These are phyloP conservation scores for Calonectria pauciramosa DNA, from an alignment of 2,329 filamentous ascomycete genomes.

Conservation along the genomic window DNA sequence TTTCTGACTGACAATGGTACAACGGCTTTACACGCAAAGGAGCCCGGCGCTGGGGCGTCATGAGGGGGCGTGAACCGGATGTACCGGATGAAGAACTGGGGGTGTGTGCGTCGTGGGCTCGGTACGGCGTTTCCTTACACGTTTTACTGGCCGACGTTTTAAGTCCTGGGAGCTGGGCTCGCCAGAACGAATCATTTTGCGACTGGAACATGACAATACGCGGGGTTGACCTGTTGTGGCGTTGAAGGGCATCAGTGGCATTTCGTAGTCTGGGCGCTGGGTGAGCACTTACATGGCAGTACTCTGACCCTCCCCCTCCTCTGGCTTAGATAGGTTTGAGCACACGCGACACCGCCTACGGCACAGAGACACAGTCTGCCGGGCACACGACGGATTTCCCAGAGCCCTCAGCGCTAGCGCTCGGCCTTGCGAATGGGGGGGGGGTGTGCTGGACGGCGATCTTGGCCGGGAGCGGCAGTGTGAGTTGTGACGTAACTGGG, in stretches of 20 bases:
- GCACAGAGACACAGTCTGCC: neutral
- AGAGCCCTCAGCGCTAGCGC: neutral
- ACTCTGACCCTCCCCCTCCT: no score
- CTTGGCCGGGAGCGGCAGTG: neutral
- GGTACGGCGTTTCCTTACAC: neutral
- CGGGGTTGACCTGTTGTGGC: neutral
- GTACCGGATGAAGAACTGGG: slow-evolving; percentile 4
- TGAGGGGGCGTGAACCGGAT: slow-evolving; percentile 8
- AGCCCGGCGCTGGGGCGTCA: neutral
- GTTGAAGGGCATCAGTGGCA: neutral
- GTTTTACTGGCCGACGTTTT: neutral
- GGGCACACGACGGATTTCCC: neutral
- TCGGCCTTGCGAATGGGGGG: neutral
- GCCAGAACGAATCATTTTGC: neutral
- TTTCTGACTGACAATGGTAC: neutral
- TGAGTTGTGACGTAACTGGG: neutral
- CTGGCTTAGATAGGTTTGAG: neutral
- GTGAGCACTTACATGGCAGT: slow-evolving; percentile 1
- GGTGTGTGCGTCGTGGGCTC: neutral
- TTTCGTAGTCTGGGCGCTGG: neutral
- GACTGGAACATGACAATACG: neutral
- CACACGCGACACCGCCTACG: neutral
- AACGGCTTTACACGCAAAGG: neutral
- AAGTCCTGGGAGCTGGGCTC: neutral
- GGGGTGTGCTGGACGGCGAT: neutral